Base-by-base conservation (phyloP, 75 land plant genomes). In the Cryptomeria japonica region DNA sequence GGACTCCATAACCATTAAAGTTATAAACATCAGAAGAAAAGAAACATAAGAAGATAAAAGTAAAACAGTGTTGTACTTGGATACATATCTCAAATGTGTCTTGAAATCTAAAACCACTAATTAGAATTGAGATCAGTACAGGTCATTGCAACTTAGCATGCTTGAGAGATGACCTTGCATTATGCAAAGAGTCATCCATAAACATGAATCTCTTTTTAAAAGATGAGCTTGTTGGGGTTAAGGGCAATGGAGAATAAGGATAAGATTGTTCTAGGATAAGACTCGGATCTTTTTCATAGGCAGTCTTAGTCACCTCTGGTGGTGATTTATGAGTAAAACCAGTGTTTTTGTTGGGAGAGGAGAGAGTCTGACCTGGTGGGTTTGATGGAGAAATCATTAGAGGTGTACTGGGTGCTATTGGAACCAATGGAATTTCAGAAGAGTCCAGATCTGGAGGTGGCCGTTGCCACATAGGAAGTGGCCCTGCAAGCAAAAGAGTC, bases 391-490 rank as follows among this genome's bases (percentile, higher is more conserved):
- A n/a, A 41, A 46, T 42, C 11, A 14, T 47, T 47, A n/a, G 85
- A 25, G 47, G 46, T 84, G 87, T 22, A 76, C 9, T 46, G 15
- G 88, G 73, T 14, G 91, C 44, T 70, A 92, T 88, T 12, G 92
- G 64, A 42, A 94, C 95, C 16, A 90, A 91, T 3, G 97, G 97
- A 12, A 95, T 91, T 68, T 92, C 89, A 31, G 92, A 87, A 3
- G 95, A 72, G 86, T 92, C 92, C 51, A 92, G 82, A 5, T 91
- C 89, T 28, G 95, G 93, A 12, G 99, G 99, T 15, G 98, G 98
- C 70, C 92, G 92, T 7, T 95, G 88, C 99, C 99, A 97, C 70
- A 88, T 91, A 0, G 99, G 99, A 37, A 97, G 94, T 0, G 95
- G 94, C 3, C 95, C 98, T 3, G 98, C 96, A 22, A 96, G 87